A percentile compares a stretch with the other conserved stretches of the same genome.
phyloP scores from a whole-genome alignment of 2,329 filamentous ascomycete species.

The Zelopaecilomyces penicillatus region DNA sequence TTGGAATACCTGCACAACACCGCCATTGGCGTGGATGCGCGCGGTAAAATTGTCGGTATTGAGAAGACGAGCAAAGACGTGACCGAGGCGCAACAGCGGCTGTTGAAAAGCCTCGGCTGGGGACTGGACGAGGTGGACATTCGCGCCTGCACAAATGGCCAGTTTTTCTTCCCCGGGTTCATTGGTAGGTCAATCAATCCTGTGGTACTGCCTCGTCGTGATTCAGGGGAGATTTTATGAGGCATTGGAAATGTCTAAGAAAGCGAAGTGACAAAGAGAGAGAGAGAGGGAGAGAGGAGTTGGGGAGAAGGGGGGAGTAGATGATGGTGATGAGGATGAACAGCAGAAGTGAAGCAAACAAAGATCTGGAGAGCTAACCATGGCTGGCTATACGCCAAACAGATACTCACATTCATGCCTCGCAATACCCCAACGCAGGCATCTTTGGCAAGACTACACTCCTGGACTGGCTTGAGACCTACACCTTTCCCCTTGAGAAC shows the following conservation, averaged over 20 bases:
- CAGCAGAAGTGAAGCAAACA: not conserved
- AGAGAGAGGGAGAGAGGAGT: not conserved
- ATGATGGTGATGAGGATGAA: not conserved
- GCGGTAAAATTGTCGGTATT: slow-evolving; percentile 43
- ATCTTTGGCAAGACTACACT: slow-evolving; percentile 92
- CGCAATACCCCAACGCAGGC: slow-evolving; percentile 89
- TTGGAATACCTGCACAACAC: slow-evolving; percentile 44
- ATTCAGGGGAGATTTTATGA: not conserved
- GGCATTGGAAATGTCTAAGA: no score
- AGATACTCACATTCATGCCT: slow-evolving; percentile 94
- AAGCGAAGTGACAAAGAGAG: no score
- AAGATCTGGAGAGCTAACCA: slow-evolving; percentile 3
- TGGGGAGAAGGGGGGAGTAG: not conserved
- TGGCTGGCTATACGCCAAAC: slow-evolving; percentile 1
- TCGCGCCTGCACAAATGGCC: slow-evolving; percentile 32
- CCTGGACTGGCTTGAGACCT: slow-evolving; percentile 85
- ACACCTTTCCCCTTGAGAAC: slow-evolving; percentile 89
- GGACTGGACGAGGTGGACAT: slow-evolving; percentile 28
- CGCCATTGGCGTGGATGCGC: slow-evolving; percentile 40
- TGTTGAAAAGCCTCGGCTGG: slow-evolving; percentile 41
- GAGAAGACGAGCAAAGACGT: slow-evolving; percentile 27
- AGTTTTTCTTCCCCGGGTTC: slow-evolving; percentile 81
- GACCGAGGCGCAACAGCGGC: slow-evolving; percentile 19
- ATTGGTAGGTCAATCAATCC: slow-evolving; percentile 45
- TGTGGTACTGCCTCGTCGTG: not conserved